Conservation (phyloP, 2,329 filamentous ascomycete species). For the Conoideocrella luteorostrata region DNA sequence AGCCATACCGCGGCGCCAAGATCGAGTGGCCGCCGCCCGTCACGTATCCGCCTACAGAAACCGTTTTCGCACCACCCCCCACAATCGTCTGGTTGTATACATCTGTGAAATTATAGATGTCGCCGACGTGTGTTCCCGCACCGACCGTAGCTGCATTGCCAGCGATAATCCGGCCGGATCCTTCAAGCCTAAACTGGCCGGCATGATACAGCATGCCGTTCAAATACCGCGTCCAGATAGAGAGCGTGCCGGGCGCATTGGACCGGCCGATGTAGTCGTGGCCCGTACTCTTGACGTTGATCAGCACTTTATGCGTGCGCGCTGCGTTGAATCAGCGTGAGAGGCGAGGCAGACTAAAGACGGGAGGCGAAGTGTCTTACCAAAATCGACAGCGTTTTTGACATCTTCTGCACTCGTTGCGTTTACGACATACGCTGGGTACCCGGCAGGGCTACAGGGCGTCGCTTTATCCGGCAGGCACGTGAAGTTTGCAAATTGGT, state of each 20-base stretch:
- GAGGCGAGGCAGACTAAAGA: slow-evolving; percentile 11
- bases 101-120: slow-evolving; percentile 40
- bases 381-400: slow-evolving; percentile 34
- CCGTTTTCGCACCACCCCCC: slow-evolving; percentile 47
- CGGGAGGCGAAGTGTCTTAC: too few species aligned
- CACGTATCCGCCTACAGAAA: slow-evolving; percentile 54
- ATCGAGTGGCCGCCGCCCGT: slow-evolving; percentile 56
- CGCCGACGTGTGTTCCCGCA: slow-evolving; percentile 45
- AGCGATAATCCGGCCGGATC: slow-evolving; percentile 33
- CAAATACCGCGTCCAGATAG: slow-evolving; percentile 47
- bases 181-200: slow-evolving; percentile 34
- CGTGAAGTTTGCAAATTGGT: slow-evolving; percentile 44
- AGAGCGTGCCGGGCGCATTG: slow-evolving; percentile 43
- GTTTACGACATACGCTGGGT: slow-evolving; percentile 30
- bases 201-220: slow-evolving; percentile 30
- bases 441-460: slow-evolving; percentile 28
- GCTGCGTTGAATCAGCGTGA: slow-evolving; percentile 18
- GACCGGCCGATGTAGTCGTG: slow-evolving; percentile 40
- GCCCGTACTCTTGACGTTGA: slow-evolving; percentile 34
- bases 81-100: slow-evolving; percentile 42
- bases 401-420: slow-evolving; percentile 27
- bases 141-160: slow-evolving; percentile 45
- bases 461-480: slow-evolving; percentile 36
- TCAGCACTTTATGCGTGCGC: slow-evolving; percentile 34
- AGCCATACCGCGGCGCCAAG: slow-evolving; percentile 45